A percentile compares a stretch with the other conserved stretches of the same genome.
phyloP scores from a whole-genome alignment of 148 eudicot genomes.

The Diospyros kaki region DNA sequence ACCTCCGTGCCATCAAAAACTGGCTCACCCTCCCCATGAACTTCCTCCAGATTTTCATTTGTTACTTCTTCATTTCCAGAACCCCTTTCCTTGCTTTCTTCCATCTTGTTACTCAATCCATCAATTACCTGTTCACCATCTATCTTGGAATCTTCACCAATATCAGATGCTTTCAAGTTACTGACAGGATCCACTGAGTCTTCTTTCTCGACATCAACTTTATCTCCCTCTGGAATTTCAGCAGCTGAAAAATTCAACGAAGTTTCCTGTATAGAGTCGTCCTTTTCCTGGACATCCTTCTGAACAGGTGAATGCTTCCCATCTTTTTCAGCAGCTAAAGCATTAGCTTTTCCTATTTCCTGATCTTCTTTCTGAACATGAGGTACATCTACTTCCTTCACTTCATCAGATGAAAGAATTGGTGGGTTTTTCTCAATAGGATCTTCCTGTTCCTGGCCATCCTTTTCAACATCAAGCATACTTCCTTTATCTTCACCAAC shows the following conservation, averaged over 20 bases:
- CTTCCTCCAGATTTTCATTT: constrained; percentile 19
- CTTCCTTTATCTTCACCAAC: constrained; percentile 11
- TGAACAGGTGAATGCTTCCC: not conserved
- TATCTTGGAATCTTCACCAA: not conserved
- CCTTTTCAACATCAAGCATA: not conserved
- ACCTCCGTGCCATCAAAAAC: constrained; percentile 49
- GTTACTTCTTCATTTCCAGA: constrained; percentile 11
- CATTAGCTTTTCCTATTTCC: not conserved
- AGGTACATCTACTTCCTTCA: constrained; percentile 5
- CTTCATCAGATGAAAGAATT: not conserved
- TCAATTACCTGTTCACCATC: constrained; percentile 1
- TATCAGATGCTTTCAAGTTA: constrained; percentile 8
- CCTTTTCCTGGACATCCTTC: constrained; percentile 9
- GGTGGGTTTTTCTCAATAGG: constrained; percentile 1
- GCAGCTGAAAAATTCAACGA: not conserved
- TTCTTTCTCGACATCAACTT: constrained; percentile 13
- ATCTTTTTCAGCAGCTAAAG: constrained; percentile 8
- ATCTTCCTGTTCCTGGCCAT: constrained; percentile 14
- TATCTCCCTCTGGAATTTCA: constrained; percentile 12
- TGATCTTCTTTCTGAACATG: constrained; percentile 10
- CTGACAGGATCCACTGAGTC: constrained; percentile 5
- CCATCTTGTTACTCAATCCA: constrained; percentile 6
- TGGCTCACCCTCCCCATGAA: constrained; percentile 26
- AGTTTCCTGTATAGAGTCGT: not conserved
- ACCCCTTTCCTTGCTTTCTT: constrained; percentile 8